These are phyloP conservation scores for Fraxinus paxiana DNA, from an alignment of 305 asterid genomes.

Conservation along the genomic window DNA sequence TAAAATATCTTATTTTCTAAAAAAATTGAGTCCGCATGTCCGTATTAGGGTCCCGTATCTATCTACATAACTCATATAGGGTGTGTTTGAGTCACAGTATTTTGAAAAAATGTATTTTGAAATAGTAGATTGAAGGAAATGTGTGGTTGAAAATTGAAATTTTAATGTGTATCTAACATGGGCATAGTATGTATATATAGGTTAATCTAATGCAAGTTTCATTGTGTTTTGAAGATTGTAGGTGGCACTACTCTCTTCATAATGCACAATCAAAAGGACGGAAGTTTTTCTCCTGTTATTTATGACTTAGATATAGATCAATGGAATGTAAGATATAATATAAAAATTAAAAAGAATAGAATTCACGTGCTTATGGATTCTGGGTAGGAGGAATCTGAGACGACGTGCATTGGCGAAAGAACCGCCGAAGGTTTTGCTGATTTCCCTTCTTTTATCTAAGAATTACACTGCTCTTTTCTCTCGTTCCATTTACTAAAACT, in stretches of 20 bases:
- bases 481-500: conserved; percentile 20
- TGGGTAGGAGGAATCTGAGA: conserved; percentile 49
- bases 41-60: neutral
- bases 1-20: neutral
- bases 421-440: conserved; percentile 72
- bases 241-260: neutral
- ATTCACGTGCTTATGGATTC: conserved; percentile 53
- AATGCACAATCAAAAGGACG: conserved; percentile 19
- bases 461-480: conserved; percentile 7
- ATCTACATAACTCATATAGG: neutral
- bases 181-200: neutral
- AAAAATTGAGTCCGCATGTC: neutral
- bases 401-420: conserved; percentile 73
- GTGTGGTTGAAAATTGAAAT: no score
- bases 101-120: no score
- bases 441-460: neutral
- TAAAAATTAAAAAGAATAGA: conserved; percentile 22
- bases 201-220: neutral
- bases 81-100: no score
- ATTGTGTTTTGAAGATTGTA: neutral
- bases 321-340: conserved; percentile 44
- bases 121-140: no score
- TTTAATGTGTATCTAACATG: no score
- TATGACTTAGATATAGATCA: conserved; percentile 19
- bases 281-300: neutral